Evolutionary conservation across 2,329 filamentous ascomycete genomes (phyloP), one percentile per base, ranked within the genome.

Genomic region (Fusarium compactum): DNA sequence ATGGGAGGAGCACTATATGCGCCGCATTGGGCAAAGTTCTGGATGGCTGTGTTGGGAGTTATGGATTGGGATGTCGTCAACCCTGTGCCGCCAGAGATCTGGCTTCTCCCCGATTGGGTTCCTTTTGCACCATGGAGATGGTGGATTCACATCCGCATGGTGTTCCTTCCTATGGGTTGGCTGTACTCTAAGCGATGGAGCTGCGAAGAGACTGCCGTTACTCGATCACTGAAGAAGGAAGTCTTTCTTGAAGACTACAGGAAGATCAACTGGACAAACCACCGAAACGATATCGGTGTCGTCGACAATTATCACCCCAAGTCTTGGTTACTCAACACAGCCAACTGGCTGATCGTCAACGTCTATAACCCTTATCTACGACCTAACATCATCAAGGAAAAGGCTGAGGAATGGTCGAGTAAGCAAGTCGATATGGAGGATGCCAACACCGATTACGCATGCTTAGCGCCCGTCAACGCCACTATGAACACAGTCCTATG

Each of bases 91-190:
- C 93, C 96, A 0, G 96, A 99, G 82, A 80, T 98, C 46, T 99
- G 96, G 96, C 85, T 97, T 43, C 82, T 98, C 6, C 95, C 95
- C 0, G 93, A 97, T 79, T 97, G 94, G 94, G 87, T 94, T 5
- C 95, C 95, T 1, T 87, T 97, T 76, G 90, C 94, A 8, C 95
- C 95, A 0, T 97, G 94, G 94, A 86, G 94, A 71, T 98, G 95
- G 95, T 98, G 95, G 95, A 93, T 98, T 75, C 96, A 99, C 76
- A 98, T 98, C 80, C 93, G 96, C n/a, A 90, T 92, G 80, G 95
- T 99, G n/a, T 97, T 95, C 76, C 79, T 97, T 51, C 92, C 95
- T 8, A 98, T 98, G 94, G 90, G 92, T 1, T 98, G 92, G 77
- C 80, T 98, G 44, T 97, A 92, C 84, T 97, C 94, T 0, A 94